A percentile compares a stretch with the other conserved stretches of the same genome.
Conservation (phyloP, 352 stramenopile genomes). For the Phytophthora syringae region DNA sequence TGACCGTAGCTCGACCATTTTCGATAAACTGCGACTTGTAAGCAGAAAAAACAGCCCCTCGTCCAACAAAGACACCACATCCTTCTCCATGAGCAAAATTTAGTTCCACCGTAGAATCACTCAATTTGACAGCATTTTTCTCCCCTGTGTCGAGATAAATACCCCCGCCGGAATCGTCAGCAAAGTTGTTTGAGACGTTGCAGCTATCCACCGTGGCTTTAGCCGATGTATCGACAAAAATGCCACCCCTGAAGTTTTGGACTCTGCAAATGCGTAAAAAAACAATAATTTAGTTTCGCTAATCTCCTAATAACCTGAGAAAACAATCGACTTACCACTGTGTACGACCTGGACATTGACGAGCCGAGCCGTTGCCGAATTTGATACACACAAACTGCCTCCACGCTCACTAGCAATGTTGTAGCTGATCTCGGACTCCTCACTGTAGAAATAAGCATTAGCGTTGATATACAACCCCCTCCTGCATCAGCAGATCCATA, state of each 20-base stretch:
- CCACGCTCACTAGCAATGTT: conserved; percentile 56
- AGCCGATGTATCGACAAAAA: conserved; percentile 51
- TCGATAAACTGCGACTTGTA: conserved; percentile 32
- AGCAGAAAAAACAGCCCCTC: conserved; percentile 40
- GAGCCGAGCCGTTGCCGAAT: conserved; percentile 35
- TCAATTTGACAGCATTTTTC: conserved; percentile 40
- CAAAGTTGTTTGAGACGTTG: conserved; percentile 49
- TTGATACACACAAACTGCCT: conserved; percentile 51
- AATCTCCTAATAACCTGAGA: background rate
- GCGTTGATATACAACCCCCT: conserved; percentile 46
- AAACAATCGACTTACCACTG: conserved; percentile 43
- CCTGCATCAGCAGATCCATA: conserved; percentile 54
- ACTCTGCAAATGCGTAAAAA: conserved; percentile 31
- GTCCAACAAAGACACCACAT: conserved; percentile 61
- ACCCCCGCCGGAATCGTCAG: conserved; percentile 65
- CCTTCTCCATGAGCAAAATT: conserved; percentile 58
- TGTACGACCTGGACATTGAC: conserved; percentile 29
- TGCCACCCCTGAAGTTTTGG: conserved; percentile 52
- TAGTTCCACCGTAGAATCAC: conserved; percentile 27
- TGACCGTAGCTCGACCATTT: conserved; percentile 54
- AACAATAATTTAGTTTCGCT: background rate
- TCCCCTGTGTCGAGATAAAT: conserved; percentile 66
- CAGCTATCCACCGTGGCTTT: conserved; percentile 28
- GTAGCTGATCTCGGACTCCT: conserved; percentile 33
- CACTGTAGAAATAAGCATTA: conserved; percentile 32